phyloP scores from a whole-genome alignment of 140 eudicot genomes.

The Stevia rebaudiana region DNA sequence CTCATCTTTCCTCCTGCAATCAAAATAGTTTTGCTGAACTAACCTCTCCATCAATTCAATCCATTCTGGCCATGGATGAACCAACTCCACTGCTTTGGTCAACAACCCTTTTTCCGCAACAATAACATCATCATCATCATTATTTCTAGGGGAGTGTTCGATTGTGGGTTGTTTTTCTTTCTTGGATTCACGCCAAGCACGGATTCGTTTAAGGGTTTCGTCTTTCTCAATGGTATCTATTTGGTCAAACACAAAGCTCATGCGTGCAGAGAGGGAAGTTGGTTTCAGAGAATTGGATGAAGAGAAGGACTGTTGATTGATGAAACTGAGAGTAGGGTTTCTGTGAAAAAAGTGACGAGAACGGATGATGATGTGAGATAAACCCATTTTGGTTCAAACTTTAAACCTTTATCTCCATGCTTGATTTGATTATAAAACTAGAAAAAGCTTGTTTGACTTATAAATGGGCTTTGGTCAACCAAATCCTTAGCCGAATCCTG shows the following conservation, averaged over 20 bases:
- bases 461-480: no score
- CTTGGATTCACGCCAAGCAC: slow-evolving; percentile 89
- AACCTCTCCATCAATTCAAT: slow-evolving; percentile 89
- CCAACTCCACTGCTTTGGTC: slow-evolving; percentile 46
- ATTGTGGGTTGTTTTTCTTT: slow-evolving; percentile 9
- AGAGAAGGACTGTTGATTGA: slow-evolving; percentile 25
- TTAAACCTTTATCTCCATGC: slow-evolving; percentile 31
- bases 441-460: no score
- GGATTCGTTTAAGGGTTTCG: slow-evolving; percentile 77
- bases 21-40: slow-evolving; percentile 86
- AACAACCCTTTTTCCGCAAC: slow-evolving; percentile 24
- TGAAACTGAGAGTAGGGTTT: slow-evolving; percentile 14
- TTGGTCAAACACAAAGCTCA: slow-evolving; percentile 95
- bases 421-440: neutral
- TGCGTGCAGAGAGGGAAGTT: slow-evolving; percentile 75
- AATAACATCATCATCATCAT: no score
- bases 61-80: slow-evolving; percentile 99
- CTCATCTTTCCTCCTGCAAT: slow-evolving; percentile 74
- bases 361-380: slow-evolving; percentile 38
- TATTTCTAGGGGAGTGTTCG: neutral
- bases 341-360: slow-evolving; percentile 17
- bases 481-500: no score
- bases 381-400: slow-evolving; percentile 35
- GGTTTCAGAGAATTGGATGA: slow-evolving; percentile 45
- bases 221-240: slow-evolving; percentile 86